Evolutionary conservation across 2,329 filamentous ascomycete genomes (phyloP), one percentile per base, ranked within the genome.

Genomic region (Apiospora saccharicola): DNA sequence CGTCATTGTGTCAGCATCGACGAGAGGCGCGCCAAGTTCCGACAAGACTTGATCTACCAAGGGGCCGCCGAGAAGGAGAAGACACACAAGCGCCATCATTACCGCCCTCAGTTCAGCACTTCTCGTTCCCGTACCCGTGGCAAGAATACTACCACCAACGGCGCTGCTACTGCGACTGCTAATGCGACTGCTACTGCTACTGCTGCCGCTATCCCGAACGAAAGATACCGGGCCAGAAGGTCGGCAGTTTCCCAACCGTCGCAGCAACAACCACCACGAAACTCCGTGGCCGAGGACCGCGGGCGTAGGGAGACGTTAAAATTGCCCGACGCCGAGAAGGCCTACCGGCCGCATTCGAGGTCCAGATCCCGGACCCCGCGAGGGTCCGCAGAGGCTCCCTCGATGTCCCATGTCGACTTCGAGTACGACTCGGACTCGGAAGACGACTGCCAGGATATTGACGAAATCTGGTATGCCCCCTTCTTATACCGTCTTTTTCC

Each of bases 1-100:
- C 87, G 92, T 0, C 92, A 93, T 74, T 91, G 91, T 0, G 91
- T 93, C 1, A 89, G 89, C 24, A 93, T 93, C 72, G 91, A 93
- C 74, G 92, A 94, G 80, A 85, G 91, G 7, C 87, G 92, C 2
- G 91, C 91, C 73, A 93, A 93, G 80, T 94, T 94, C 74, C 86
- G 91, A 7, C 91, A 93, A 76, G 91, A 93, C 74, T 83, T 93
- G 14, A 90, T 93, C 67, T 90, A 90, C 75, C 89, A 91, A 77
- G 80, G 80, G 41, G 75, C 75, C 24, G 47, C 69, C 5, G 70
- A 73, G 68, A 76, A 76, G 44, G 72, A 75, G 70, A 72, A 64
- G 49, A 77, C 77, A 71, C 26, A 22, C 43, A 47, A 68, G 14
- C 67, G 30, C 24, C 67, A 47, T 22, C 5, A 34, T 12, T 37